Base-by-base conservation (phyloP, 2,329 filamentous ascomycete species). In the Venturia aucupariae region DNA sequence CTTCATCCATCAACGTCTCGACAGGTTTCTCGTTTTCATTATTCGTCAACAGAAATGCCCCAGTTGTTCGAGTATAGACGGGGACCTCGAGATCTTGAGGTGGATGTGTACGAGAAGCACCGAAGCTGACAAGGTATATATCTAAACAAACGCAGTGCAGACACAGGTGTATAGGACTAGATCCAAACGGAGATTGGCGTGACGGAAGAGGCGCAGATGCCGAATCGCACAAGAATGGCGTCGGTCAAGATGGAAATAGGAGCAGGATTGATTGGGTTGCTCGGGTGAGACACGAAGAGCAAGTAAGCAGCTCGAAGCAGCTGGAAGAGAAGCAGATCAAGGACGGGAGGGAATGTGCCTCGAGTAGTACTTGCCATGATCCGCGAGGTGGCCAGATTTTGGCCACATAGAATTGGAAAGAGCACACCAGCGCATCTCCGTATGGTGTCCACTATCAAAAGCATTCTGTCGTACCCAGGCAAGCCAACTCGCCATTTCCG, bases 191-290 rank as follows among this genome's bases (percentile, higher is more conserved):
- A 44, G 38, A 60, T 60, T 17, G 24, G 10, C 22, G 41, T n/a
- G 38, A 42, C 59, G 59, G 41, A 5, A 41, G 59, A 41, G 59
- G 59, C 59, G 41, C 59, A 41, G 38, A 11, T 41, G 59, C 59
- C 59, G 27, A 27, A 42, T 60, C 24, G 35, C 59, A 60, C 59
- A 41, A 60, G 27, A 44, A 60, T 27, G 35, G 59, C 59, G 59
- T 60, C 32, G 41, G 11, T 38, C 38, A 60, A 42, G 41, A 60
- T 27, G 41, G 30, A 15, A 57, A 35, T 57, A 35, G 30, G 51
- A 57, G 51, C 51, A 7, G 30, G 24, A 17, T 4, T 57, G 51
- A 35, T 35, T 57, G 27, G 51, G 19, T 17, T 57, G 1, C 19
- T 15, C 30, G 13, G 27, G 30, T 57, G 15, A 57, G 51, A 57